Evolutionary conservation across 495 filamentous ascomycete genomes (phyloP), one percentile per base, ranked within the genome.

Genomic region (Chaetomium cochliodes): DNA sequence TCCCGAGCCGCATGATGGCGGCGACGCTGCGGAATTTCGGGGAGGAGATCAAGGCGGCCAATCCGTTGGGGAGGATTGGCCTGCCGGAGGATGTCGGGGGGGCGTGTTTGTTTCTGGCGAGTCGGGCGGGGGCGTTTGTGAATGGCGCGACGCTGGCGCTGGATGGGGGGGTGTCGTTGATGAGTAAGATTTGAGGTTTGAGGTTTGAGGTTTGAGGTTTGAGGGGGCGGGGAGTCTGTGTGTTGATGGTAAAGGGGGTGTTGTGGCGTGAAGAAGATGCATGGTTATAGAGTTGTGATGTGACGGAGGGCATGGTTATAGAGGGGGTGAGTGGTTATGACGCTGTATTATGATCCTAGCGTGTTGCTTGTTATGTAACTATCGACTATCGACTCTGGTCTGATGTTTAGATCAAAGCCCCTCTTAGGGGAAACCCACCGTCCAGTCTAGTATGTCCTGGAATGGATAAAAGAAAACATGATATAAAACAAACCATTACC

Each of bases 1-100:
- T 93, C 68, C 80, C 90, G 71, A 89, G 85, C 64, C 91, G 91
- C 77, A 93, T 92, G 90, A 92, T 92, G 90, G 85, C 85, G 13
- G 86, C 83, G 47, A 91, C 88, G 47, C 73, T 92, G 59, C 76
- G 85, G 64, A 71, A 78, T 7, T 84, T 85, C 64, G 82, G 82
- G 49, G 87, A 91, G 15, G 71, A 73, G 30, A 90, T 94, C 69
- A 82, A 85, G 73, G 74, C 67, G 0, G 82, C 80, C 15, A 85
- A 89, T 62, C 91, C 91, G n/a, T 71, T 92, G 64, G 84, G 84
- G 6, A 80, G 91, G 25, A 90, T 92, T 60, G 91, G 91, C 9
- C 81, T 77, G 26, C 85, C 89, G 0, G 74, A 85, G 67, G 91
- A 94, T 71, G 86, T 92, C 6, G 90, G 89, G 4, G 91, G 91